Percentiles rank a stretch among this genome's conserved stretches.
Evolutionary conservation across 2,329 filamentous ascomycete genomes (phyloP).

Genomic region (Tolypocladium nubicola): DNA sequence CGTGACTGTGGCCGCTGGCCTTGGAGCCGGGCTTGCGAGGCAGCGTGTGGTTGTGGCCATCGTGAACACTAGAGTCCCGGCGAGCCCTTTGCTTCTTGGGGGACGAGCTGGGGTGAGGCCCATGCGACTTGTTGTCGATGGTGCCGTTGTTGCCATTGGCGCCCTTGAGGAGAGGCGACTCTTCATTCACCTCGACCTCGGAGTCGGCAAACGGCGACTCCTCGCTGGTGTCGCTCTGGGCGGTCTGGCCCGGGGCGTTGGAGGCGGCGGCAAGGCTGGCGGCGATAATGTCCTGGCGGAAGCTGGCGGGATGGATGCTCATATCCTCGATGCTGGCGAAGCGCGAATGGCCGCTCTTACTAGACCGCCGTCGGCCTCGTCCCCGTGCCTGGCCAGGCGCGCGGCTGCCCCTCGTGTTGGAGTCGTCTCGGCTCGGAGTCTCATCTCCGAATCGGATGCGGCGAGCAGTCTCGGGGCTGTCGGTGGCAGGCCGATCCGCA

Average conservation of each 20-base stretch:
- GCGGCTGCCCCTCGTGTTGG: conserved; percentile 16
- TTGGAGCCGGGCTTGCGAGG: conserved; percentile 51
- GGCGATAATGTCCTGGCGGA: conserved; percentile 85
- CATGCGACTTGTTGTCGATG: conserved; percentile 12
- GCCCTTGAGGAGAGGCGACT: conserved; percentile 35
- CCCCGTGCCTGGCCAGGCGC: conserved; percentile 23
- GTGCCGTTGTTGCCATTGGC: conserved; percentile 19
- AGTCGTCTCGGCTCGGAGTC: conserved; percentile 13
- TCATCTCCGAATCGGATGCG: conserved; percentile 29
- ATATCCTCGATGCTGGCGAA: conserved; percentile 61
- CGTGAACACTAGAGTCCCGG: conserved; percentile 48
- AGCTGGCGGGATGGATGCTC: conserved; percentile 79
- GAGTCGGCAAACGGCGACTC: conserved; percentile 30
- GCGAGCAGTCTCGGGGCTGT: conserved; percentile 22
- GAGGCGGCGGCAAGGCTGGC: conserved; percentile 48
- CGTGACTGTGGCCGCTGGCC: conserved; percentile 66
- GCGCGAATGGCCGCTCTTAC: conserved; percentile 43
- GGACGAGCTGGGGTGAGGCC: conserved; percentile 8
- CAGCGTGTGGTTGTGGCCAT: conserved; percentile 70
- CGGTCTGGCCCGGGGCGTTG: conserved; percentile 38
- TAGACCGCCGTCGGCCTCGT: conserved; percentile 32
- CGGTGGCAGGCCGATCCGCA: conserved; percentile 14
- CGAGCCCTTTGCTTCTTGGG: conserved; percentile 18
- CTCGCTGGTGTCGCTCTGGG: conserved; percentile 44
- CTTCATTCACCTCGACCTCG: conserved; percentile 31